phyloP scores from a whole-genome alignment of 2,329 filamentous ascomycete genomes.

The Trichoderma sp. region DNA sequence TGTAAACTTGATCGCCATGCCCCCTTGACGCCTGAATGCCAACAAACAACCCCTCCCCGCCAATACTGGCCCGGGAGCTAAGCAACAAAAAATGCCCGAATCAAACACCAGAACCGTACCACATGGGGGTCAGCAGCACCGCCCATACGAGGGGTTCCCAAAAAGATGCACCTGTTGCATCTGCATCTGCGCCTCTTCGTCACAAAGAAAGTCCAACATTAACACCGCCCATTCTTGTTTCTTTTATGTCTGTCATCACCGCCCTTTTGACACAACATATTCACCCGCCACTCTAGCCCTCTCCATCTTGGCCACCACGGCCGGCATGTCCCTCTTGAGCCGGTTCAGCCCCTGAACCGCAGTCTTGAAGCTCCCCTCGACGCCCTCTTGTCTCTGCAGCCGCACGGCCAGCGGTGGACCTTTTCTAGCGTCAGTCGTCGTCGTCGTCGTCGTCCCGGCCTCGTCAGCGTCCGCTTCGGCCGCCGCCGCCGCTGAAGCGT shows the following conservation, averaged over 20 bases:
- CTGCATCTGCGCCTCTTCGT: not conserved
- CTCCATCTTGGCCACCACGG: slow-evolving; percentile 67
- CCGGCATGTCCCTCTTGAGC: slow-evolving; percentile 64
- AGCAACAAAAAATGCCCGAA: slow-evolving; percentile 20
- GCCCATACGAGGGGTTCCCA: not conserved
- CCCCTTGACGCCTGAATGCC: slow-evolving; percentile 24
- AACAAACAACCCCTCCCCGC: not conserved
- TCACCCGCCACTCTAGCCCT: slow-evolving; percentile 62
- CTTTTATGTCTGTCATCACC: slow-evolving; percentile 1
- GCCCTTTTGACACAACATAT: slow-evolving; percentile 51
- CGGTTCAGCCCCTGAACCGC: slow-evolving; percentile 57
- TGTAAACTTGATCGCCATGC: slow-evolving; percentile 3
- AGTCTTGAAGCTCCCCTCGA: slow-evolving; percentile 52
- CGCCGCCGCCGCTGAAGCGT: slow-evolving; percentile 28
- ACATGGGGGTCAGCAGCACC: slow-evolving; percentile 9
- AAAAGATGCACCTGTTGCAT: not conserved
- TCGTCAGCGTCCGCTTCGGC: slow-evolving; percentile 1
- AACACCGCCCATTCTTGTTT: not conserved
- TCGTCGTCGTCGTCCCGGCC: not conserved
- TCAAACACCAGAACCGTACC: slow-evolving; percentile 15
- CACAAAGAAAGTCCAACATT: not conserved
- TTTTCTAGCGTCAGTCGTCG: not conserved
- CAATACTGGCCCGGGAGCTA: slow-evolving; percentile 8
- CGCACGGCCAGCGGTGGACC: slow-evolving; percentile 33
- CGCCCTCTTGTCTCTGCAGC: slow-evolving; percentile 49